phyloP scores from a whole-genome alignment of 306 rosid species.

The Astragalus glycyphyllos region DNA sequence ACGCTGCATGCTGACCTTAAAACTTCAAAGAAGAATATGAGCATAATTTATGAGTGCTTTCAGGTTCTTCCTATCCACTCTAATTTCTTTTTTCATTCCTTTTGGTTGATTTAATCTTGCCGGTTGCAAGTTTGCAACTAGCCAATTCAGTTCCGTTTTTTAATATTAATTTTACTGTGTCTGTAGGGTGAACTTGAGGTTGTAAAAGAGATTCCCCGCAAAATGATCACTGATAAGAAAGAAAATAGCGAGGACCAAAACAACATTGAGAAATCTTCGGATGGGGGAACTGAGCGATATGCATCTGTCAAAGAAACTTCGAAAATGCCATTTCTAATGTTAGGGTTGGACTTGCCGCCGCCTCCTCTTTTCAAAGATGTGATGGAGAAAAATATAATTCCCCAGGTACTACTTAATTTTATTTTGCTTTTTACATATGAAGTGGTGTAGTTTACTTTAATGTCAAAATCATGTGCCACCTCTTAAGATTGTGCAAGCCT shows the following conservation, averaged over 20 bases:
- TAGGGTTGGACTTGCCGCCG: constrained; percentile 96
- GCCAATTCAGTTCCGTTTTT: constrained; percentile 20
- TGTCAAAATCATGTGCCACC: too few relatives aligned
- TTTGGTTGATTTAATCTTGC: constrained; percentile 38
- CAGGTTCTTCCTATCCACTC: constrained; percentile 59
- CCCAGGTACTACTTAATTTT: constrained; percentile 66
- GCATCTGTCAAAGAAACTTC: constrained; percentile 61
- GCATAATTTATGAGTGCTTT: constrained; percentile 89
- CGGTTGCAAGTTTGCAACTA: constrained; percentile 34
- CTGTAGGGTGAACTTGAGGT: constrained; percentile 95
- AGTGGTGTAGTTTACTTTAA: not conserved
- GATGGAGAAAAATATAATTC: constrained; percentile 98
- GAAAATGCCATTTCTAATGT: constrained; percentile 93
- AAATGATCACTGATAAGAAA: constrained; percentile 61
- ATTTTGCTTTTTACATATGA: constrained; percentile 27
- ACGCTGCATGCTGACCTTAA: constrained; percentile 86
- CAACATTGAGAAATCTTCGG: constrained; percentile 46
- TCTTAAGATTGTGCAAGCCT: too few relatives aligned
- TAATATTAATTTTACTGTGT: constrained; percentile 27
- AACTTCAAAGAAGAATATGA: constrained; percentile 75
- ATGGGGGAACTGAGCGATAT: constrained; percentile 57
- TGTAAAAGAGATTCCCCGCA: constrained; percentile 80
- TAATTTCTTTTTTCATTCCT: constrained; percentile 23
- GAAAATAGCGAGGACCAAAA: constrained; percentile 58
- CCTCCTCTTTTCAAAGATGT: constrained; percentile 98